Evolutionary conservation across 2,329 filamentous ascomycete species (phyloP), one percentile per base, ranked within the genome.

Genomic region (Pyrenochaeta sp.): DNA sequence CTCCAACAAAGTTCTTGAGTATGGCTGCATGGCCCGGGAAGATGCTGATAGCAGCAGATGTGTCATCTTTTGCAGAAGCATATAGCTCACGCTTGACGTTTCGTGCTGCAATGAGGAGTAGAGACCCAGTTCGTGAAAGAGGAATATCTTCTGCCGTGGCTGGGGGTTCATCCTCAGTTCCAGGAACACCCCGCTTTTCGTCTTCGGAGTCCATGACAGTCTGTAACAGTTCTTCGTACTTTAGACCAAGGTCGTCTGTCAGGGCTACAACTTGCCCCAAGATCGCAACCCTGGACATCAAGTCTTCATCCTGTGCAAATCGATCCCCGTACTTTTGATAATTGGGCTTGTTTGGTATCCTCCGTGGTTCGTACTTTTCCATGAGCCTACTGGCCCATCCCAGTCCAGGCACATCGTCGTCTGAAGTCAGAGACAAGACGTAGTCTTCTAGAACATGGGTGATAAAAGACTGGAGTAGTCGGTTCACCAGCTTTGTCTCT

Each of bases 371-470:
- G 51, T 85, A 83, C 46, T 81, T 84, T 69, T 93, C 89, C 50
- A 88, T 77, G 42, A 91, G 68, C 36, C 89, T 69, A 51, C 69
- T 77, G 5, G 73, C 72, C 77, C 77, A 80, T 2, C 75, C 73
- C 34, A 80, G 61, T 5, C 77, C 78, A 1, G 77, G 75, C 4
- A 77, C 71, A 57, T 78, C 76, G 15, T 76, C 74, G 5, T 66
- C 60, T 3, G 72, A 67, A 3, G 64, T 62, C 13, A 80, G 53
- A 6, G 73, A 73, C n/a, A 81, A 84, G 48, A 89, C 79, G 55
- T 90, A 93, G 31, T 86, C 81, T 64, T 92, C 88, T 8, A 92
- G 72, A 13, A 92, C 74, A 63, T 89, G 88, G 0, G 87, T 90
- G n/a, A 90, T 78, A 67, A 94, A 92, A 1, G 86, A 85, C 61